A percentile compares a stretch with the other conserved stretches of the same genome.
These are phyloP conservation scores for Penicillium sclerotiorum DNA, from an alignment of 2,329 filamentous ascomycete species.

Conservation along the genomic window DNA sequence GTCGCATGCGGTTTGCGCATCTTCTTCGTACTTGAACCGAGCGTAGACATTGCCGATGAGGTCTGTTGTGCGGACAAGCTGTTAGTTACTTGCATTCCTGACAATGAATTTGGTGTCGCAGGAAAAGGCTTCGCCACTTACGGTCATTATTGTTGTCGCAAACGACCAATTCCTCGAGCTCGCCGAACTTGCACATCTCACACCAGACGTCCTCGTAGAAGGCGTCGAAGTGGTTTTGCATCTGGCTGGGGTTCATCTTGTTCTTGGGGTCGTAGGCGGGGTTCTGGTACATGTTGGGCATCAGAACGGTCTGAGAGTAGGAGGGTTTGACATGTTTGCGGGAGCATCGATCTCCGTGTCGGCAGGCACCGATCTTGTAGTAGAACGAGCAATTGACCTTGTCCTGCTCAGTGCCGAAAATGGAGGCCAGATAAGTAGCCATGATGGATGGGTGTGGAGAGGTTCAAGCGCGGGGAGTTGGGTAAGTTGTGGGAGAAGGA, in stretches of 20 bases:
- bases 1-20: constrained; percentile 90
- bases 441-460: neutral
- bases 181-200: constrained; percentile 98
- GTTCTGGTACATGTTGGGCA: constrained; percentile 99
- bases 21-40: constrained; percentile 99
- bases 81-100: constrained; percentile 15
- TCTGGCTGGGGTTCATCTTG: constrained; percentile 93
- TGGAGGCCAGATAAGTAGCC: constrained; percentile 91
- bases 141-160: constrained; percentile 99
- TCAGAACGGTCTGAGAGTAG: constrained; percentile 95
- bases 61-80: constrained; percentile 55
- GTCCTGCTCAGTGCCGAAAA: constrained; percentile 99
- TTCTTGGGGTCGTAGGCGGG: constrained; percentile 94
- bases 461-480: neutral
- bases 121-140: constrained; percentile 51
- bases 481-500: neutral
- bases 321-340: constrained; percentile 99
- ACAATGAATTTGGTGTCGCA: neutral
- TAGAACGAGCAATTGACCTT: constrained; percentile 99
- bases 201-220: constrained; percentile 99
- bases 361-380: constrained; percentile 99
- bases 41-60: constrained; percentile 99
- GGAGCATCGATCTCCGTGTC: constrained; percentile 96
- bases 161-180: constrained; percentile 95
- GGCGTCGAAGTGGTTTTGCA: constrained; percentile 99